Evolutionary conservation across 163 green algal genomes (phyloP).

Genomic region (Trebouxiophyceae sp.): DNA sequence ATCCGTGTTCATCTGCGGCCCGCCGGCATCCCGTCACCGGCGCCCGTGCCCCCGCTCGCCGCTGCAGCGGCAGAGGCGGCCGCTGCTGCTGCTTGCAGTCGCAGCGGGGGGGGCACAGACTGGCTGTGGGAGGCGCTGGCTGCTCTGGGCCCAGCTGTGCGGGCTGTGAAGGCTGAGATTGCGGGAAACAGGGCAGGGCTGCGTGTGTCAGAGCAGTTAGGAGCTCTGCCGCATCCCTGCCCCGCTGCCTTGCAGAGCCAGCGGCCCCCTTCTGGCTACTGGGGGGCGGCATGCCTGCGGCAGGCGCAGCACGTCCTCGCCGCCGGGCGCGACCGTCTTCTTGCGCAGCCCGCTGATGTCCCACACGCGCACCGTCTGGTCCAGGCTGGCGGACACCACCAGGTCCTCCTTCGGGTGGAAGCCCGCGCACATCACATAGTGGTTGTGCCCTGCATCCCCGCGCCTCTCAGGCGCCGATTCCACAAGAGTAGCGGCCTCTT

Average conservation of each 20-base stretch:
- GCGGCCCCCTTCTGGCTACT: too few species aligned
- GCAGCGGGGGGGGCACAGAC: too few species aligned
- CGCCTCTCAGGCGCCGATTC: not conserved
- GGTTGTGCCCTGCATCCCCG: conserved; percentile 64
- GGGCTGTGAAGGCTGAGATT: too few species aligned
- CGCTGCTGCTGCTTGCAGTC: not conserved
- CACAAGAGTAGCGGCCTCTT: not conserved
- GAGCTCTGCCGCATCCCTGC: too few species aligned
- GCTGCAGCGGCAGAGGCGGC: too few species aligned
- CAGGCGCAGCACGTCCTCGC: conserved; percentile 75
- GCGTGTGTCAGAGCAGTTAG: too few species aligned
- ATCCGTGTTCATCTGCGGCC: conserved; percentile 71
- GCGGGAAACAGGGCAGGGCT: too few species aligned
- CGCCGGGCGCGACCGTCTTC: conserved; percentile 80
- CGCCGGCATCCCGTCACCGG: too few species aligned
- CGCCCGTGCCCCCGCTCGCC: not conserved
- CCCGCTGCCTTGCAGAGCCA: too few species aligned
- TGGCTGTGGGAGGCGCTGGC: too few species aligned
- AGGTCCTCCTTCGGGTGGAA: conserved; percentile 99
- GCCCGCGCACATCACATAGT: conserved; percentile 99
- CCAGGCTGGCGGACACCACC: conserved; percentile 88
- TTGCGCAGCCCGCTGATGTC: conserved; percentile 95
- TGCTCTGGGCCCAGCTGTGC: too few species aligned
- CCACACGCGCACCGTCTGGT: conserved; percentile 98
- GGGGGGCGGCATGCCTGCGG: too few species aligned